These are phyloP conservation scores for Phytophthora sp. DNA, from an alignment of 352 stramenopile genomes.

Conservation along the genomic window DNA sequence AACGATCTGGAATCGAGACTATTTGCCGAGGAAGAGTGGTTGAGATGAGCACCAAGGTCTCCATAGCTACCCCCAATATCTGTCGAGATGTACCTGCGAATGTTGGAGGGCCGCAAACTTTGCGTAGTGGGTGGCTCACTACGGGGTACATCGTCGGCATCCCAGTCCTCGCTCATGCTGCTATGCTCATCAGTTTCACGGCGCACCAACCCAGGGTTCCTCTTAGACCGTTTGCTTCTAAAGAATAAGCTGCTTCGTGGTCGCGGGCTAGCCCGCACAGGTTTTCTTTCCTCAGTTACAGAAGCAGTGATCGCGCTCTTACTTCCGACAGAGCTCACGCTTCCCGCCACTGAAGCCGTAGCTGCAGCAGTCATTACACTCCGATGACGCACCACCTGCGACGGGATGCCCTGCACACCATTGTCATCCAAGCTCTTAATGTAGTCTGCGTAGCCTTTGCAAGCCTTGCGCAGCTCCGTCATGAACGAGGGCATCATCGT, in stretches of 20 bases:
- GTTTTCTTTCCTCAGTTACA: slow-evolving; percentile 27
- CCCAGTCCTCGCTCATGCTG: slow-evolving; percentile 28
- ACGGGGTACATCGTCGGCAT: slow-evolving; percentile 16
- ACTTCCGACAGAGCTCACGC: slow-evolving; percentile 9
- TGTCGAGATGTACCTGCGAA: slow-evolving; percentile 15
- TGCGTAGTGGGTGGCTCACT: slow-evolving; percentile 21
- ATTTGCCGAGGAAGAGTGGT: slow-evolving; percentile 16
- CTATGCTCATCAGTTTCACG: slow-evolving; percentile 22
- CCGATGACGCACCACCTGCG: slow-evolving; percentile 52
- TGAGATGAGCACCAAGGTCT: slow-evolving; percentile 1
- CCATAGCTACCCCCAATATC: slow-evolving; percentile 3
- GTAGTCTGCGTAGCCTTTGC: slow-evolving; percentile 59
- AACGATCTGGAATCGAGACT: slow-evolving; percentile 10
- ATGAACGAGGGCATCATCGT: slow-evolving; percentile 69
- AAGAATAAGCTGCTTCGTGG: slow-evolving; percentile 30
- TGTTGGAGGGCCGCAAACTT: slow-evolving; percentile 5
- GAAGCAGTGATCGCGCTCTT: slow-evolving; percentile 14
- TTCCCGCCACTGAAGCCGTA: slow-evolving; percentile 8
- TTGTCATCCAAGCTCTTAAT: slow-evolving; percentile 50
- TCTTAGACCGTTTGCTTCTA: slow-evolving; percentile 15
- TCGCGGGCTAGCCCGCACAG: slow-evolving; percentile 12
- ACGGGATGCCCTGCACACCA: slow-evolving; percentile 48
- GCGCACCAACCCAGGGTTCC: slow-evolving; percentile 21
- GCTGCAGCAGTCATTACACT: slow-evolving; percentile 13
- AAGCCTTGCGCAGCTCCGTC: slow-evolving; percentile 62